A percentile compares a stretch with the other conserved stretches of the same genome.
Conservation (phyloP, 139 green algal species). For the Chlorella vulgaris region DNA sequence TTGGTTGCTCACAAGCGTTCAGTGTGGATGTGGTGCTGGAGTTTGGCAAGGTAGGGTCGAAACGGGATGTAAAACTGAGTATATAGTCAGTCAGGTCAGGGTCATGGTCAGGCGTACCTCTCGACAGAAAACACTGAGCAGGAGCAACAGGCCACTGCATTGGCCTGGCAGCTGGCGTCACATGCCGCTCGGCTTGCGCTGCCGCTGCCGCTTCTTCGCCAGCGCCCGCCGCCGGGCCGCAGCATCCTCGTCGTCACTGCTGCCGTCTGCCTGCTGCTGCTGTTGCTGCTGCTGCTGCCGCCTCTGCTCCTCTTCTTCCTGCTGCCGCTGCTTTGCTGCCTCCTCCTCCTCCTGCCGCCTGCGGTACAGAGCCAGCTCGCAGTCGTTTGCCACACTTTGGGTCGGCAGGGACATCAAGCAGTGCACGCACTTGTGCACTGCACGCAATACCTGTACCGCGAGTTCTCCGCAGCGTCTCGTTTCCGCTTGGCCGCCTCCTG, state of each 20-base stretch:
- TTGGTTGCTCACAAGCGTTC: neutral
- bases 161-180: too few species aligned
- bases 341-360: conserved; percentile 9
- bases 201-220: conserved; percentile 23
- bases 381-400: neutral
- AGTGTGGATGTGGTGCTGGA: neutral
- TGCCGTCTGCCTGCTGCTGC: neutral
- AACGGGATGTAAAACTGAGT: neutral
- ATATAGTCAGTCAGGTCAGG: too few species aligned
- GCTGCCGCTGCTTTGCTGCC: neutral
- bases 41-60: neutral
- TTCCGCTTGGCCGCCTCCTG: conserved; percentile 45
- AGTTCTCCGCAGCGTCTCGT: conserved; percentile 20
- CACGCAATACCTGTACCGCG: conserved; percentile 26
- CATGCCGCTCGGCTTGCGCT: conserved; percentile 18
- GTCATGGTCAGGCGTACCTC: too few species aligned
- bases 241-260: conserved; percentile 15
- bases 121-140: too few species aligned
- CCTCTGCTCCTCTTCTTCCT: neutral
- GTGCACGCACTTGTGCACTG: neutral
- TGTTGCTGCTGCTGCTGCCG: conserved; percentile 16
- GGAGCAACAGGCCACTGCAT: too few species aligned
- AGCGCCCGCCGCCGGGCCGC: conserved; percentile 3
- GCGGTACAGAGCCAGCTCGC: neutral
- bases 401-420: too few species aligned